A percentile compares a stretch with the other conserved stretches of the same genome.
phyloP scores from a whole-genome alignment of 768 basidiomycete species.

The Melanogaster broomeanus region DNA sequence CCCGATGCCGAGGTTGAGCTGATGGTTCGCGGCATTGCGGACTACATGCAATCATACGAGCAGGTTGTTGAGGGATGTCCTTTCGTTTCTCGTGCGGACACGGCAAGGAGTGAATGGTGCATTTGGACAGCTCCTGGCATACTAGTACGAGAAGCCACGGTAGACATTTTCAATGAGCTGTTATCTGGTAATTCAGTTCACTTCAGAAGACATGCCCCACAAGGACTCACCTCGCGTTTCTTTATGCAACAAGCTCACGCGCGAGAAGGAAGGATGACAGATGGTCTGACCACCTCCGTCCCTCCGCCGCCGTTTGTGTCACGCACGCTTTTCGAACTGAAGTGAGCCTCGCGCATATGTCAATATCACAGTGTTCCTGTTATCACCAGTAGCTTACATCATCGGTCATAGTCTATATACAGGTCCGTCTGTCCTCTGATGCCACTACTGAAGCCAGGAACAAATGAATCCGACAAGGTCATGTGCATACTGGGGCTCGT shows the following conservation, averaged over 20 bases:
- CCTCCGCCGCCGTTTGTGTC: conserved; percentile 34
- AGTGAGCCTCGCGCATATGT: conserved; percentile 11
- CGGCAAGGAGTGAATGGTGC: not conserved
- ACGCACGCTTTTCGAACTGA: conserved; percentile 47
- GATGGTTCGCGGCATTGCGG: conserved; percentile 74
- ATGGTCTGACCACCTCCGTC: conserved; percentile 33
- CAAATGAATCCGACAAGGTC: too few species aligned
- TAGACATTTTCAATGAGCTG: conserved; percentile 83
- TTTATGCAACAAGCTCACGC: conserved; percentile 82
- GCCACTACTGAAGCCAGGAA: too few species aligned
- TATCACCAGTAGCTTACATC: too few species aligned
- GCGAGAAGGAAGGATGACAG: conserved; percentile 45
- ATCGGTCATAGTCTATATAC: too few species aligned
- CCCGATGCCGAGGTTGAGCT: conserved; percentile 69
- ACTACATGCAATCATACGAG: conserved; percentile 77
- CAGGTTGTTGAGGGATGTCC: conserved; percentile 80
- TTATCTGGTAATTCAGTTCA: conserved; percentile 60
- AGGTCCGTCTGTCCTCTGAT: too few species aligned
- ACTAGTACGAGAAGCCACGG: conserved; percentile 72
- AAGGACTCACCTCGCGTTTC: conserved; percentile 3
- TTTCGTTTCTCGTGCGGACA: not conserved
- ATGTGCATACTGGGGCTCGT: too few species aligned
- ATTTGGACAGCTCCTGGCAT: conserved; percentile 67
- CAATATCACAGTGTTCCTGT: too few species aligned
- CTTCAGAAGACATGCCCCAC: not conserved